Evolutionary conservation across 306 rosid species (phyloP).

Genomic region (Cicer arietinum): DNA sequence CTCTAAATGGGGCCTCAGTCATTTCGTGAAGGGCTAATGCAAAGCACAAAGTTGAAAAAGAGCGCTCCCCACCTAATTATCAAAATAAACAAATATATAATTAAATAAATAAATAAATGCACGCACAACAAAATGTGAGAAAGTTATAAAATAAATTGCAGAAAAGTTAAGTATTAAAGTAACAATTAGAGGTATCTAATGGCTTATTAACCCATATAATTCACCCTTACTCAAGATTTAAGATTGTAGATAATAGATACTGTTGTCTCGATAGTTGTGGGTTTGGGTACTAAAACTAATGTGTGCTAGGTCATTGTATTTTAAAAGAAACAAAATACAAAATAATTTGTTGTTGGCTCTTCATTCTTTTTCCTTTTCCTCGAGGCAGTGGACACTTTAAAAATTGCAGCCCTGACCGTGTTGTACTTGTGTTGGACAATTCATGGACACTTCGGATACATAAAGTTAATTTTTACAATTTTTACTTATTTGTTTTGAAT

Average conservation of each 20-base stretch:
- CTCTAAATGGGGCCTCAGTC: constrained; percentile 95
- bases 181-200: not conserved
- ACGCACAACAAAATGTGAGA: constrained; percentile 7
- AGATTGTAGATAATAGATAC: not conserved
- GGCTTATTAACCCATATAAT: not conserved
- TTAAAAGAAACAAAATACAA: constrained; percentile 9
- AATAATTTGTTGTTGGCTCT: not conserved
- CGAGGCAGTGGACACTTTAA: not conserved
- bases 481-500: not conserved
- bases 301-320: not conserved
- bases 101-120: not conserved
- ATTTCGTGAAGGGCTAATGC: constrained; percentile 89
- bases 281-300: not conserved
- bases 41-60: constrained; percentile 94
- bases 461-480: not conserved
- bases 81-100: not conserved
- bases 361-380: constrained; percentile 18
- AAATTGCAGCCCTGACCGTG: not conserved
- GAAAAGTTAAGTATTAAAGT: not conserved
- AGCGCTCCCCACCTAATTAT: constrained; percentile 89
- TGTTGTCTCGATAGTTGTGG: not conserved
- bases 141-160: not conserved
- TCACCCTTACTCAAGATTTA: not conserved
- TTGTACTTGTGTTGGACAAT: not conserved
- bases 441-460: not conserved